A percentile compares a stretch with the other conserved stretches of the same genome.
phyloP scores from a whole-genome alignment of 148 eudicot species.

The Selenicereus undatus region DNA sequence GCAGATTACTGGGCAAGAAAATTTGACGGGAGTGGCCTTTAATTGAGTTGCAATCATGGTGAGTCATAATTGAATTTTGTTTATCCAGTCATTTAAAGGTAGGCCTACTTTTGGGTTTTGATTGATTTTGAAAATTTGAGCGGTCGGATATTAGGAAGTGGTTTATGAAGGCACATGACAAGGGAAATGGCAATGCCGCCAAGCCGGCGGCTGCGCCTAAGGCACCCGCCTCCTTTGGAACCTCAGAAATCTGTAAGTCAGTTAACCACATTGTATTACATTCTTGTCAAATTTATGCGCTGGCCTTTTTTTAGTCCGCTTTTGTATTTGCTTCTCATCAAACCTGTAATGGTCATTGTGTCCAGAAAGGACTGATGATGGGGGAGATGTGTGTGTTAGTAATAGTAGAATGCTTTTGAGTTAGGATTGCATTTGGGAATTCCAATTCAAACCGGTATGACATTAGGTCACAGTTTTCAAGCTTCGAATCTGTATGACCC shows the following conservation, averaged over 20 bases:
- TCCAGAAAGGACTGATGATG: no score
- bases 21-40: neutral
- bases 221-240: conserved; percentile 25
- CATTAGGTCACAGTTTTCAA: no score
- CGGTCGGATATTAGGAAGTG: conserved; percentile 93
- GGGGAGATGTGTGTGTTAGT: no score
- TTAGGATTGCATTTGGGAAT: no score
- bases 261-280: neutral
- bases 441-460: no score
- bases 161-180: conserved; percentile 76
- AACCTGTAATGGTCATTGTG: neutral
- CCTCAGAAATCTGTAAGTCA: conserved; percentile 49
- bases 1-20: conserved; percentile 20
- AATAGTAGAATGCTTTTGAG: no score
- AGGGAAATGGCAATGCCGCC: conserved; percentile 45
- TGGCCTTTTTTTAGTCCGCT: neutral
- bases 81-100: neutral
- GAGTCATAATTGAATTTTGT: conserved; percentile 11
- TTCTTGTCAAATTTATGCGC: neutral
- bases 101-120: neutral
- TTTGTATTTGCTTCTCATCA: neutral
- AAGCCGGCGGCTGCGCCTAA: conserved; percentile 31
- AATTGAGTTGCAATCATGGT: conserved; percentile 32
- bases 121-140: conserved; percentile 7
- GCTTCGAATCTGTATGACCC: no score